Evolutionary conservation across 1,284 basidiomycete species (phyloP).

Genomic region (Sphagnurus paluster): DNA sequence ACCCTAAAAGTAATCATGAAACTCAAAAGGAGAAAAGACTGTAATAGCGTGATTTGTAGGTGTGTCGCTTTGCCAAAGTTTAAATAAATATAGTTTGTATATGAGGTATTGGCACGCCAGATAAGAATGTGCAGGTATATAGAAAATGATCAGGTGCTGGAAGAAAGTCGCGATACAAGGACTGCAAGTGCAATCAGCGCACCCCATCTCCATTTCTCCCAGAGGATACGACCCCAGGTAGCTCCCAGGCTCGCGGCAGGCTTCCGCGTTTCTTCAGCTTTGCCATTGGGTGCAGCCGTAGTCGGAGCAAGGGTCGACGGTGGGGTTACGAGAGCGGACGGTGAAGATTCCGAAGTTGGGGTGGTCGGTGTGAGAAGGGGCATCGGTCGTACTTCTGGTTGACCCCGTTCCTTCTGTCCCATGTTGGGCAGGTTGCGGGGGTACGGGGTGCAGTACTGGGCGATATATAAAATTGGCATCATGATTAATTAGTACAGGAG

Average conservation of each 20-base stretch:
- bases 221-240: constrained; percentile 65
- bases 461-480: constrained; percentile 1
- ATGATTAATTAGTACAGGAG: no score
- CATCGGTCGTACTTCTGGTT: constrained; percentile 30
- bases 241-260: constrained; percentile 44
- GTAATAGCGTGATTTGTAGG: no score
- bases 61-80: not conserved
- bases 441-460: constrained; percentile 66
- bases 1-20: no score
- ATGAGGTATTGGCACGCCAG: no score
- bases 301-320: constrained; percentile 1
- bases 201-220: constrained; percentile 85
- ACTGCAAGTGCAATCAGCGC: constrained; percentile 73
- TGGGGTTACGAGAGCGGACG: not conserved
- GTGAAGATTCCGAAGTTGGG: not conserved
- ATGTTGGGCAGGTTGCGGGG: constrained; percentile 84
- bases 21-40: constrained; percentile 7
- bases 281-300: constrained; percentile 12
- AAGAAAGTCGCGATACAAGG: constrained; percentile 68
- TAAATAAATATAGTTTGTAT: constrained; percentile 15
- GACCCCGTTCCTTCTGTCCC: constrained; percentile 73
- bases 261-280: constrained; percentile 24
- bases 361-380: constrained; percentile 1
- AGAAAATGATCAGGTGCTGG: constrained; percentile 20
- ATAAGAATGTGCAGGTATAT: constrained; percentile 7